Percentiles rank a stretch among this genome's conserved stretches.
phyloP scores from a whole-genome alignment of 2,329 filamentous ascomycete genomes.

The Colletotrichum eremochloae region DNA sequence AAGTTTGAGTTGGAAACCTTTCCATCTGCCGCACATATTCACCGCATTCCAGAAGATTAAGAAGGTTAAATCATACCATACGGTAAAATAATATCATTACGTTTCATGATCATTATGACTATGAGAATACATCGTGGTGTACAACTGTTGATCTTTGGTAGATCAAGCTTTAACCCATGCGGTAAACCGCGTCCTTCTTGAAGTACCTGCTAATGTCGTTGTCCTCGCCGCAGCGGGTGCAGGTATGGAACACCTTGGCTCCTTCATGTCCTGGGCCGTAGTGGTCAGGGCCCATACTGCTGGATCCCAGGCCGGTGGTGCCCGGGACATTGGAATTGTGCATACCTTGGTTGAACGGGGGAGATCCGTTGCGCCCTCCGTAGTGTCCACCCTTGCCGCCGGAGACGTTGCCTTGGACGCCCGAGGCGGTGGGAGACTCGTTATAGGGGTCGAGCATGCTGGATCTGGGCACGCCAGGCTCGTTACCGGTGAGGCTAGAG shows the following conservation, averaged over 20 bases:
- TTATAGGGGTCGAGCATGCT: constrained; percentile 43
- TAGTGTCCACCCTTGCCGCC: constrained; percentile 4
- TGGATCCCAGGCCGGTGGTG: constrained; percentile 17
- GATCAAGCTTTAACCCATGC: constrained; percentile 24
- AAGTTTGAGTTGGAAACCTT: no score
- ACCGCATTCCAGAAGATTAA: not conserved
- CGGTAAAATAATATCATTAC: not conserved
- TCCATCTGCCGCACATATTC: not conserved
- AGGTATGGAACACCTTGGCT: constrained; percentile 42
- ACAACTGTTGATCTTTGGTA: constrained; percentile 16
- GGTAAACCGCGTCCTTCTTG: constrained; percentile 42
- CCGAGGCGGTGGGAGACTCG: not conserved
- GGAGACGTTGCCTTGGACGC: constrained; percentile 3
- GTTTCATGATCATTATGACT: constrained; percentile 27
- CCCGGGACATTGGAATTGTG: constrained; percentile 20
- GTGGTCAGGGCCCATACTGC: constrained; percentile 38
- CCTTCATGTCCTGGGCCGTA: constrained; percentile 43
- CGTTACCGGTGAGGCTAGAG: constrained; percentile 16
- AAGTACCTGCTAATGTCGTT: constrained; percentile 44
- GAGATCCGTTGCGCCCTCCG: constrained; percentile 29
- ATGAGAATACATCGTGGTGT: constrained; percentile 19
- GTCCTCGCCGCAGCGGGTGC: constrained; percentile 39
- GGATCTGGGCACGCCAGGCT: constrained; percentile 30
- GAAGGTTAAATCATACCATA: no score
- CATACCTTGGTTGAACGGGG: constrained; percentile 30